phyloP scores from a whole-genome alignment of 345 rosid genomes.

The Gossypium rotundifolium region DNA sequence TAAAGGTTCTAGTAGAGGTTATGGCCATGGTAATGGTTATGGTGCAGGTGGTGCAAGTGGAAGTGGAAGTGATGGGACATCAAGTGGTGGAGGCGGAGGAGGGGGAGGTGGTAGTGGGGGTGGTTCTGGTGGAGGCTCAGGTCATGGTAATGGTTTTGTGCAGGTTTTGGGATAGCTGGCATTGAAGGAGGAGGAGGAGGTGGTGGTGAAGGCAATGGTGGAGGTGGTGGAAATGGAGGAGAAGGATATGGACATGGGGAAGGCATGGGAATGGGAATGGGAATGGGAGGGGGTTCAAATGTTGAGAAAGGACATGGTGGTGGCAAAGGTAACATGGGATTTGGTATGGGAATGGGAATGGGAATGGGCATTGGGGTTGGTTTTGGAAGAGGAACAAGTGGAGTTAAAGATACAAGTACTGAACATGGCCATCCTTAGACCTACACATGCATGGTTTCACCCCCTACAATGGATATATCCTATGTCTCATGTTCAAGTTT shows the following conservation, averaged over 20 bases:
- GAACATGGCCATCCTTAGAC: background rate
- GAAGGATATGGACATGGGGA: conserved; percentile 26
- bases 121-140: conserved; percentile 21
- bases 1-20: conserved; percentile 19
- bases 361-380: conserved; percentile 19
- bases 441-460: background rate
- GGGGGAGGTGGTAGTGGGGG: conserved; percentile 17
- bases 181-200: background rate
- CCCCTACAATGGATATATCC: background rate
- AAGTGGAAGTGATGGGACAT: background rate
- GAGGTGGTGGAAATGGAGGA: background rate
- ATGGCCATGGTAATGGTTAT: conserved; percentile 22
- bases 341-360: conserved; percentile 22
- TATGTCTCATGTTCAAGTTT: background rate
- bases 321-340: background rate
- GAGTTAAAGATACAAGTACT: background rate
- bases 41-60: conserved; percentile 18
- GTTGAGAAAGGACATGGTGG: background rate
- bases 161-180: background rate
- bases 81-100: background rate
- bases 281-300: background rate
- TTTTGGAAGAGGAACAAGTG: background rate
- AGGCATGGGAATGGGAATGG: conserved; percentile 1
- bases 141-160: conserved; percentile 21
- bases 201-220: background rate